Evolutionary conservation across 1,284 basidiomycete genomes (phyloP).

Genomic region (Pseudozyma hubeiensis): DNA sequence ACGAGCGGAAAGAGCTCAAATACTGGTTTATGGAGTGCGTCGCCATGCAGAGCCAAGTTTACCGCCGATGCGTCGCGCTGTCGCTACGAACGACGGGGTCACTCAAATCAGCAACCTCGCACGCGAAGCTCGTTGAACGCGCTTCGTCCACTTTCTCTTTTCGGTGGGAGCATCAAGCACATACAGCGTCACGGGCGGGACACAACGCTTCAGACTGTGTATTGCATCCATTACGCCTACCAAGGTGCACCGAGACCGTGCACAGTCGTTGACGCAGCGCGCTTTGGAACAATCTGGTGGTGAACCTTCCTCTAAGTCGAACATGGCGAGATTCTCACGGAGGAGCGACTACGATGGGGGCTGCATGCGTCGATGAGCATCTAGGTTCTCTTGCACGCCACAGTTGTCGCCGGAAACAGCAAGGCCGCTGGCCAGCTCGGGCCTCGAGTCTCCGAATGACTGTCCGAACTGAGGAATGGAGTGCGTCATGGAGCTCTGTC

Average conservation of each 20-base stretch:
- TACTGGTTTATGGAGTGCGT: constrained; percentile 2
- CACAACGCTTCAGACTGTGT: no score
- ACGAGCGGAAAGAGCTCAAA: no score
- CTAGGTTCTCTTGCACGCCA: neutral
- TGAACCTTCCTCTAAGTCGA: neutral
- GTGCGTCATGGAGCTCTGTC: neutral
- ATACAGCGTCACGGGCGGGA: no score
- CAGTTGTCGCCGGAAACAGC: constrained; percentile 11
- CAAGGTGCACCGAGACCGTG: no score
- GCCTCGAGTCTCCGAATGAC: constrained; percentile 9
- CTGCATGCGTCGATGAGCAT: constrained; percentile 21
- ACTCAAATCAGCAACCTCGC: neutral
- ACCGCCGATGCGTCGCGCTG: neutral
- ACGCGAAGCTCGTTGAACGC: no score
- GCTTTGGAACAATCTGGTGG: no score
- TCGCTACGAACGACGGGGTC: neutral
- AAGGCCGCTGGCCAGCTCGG: constrained; percentile 25
- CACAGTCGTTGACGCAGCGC: no score
- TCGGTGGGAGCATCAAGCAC: no score
- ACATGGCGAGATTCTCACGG: neutral
- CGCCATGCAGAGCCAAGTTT: constrained; percentile 20
- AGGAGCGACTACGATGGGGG: neutral
- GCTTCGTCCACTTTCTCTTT: no score
- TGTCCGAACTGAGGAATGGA: constrained; percentile 7
- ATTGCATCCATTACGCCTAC: no score